phyloP scores from a whole-genome alignment of 106 monocot species.

The Triglochin maritima region DNA sequence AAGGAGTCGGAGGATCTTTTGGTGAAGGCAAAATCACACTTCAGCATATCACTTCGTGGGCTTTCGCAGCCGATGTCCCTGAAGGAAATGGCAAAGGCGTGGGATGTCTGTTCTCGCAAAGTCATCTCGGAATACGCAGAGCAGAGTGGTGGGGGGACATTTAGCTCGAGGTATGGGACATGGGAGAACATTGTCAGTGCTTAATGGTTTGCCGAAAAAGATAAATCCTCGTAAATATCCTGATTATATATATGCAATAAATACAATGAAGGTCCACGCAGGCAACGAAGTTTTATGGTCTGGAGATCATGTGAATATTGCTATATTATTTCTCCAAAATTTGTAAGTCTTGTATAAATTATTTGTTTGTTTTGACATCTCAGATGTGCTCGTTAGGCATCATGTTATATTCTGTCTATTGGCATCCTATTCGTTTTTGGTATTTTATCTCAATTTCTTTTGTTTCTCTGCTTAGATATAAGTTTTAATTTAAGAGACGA shows the following conservation, averaged over 20 bases:
- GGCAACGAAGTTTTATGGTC: too few species aligned
- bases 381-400: too few species aligned
- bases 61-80: constrained; percentile 55
- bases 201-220: not conserved
- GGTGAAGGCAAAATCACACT: constrained; percentile 43
- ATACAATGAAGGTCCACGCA: too few species aligned
- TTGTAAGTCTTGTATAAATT: too few species aligned
- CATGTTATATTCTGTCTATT: not conserved
- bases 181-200: constrained; percentile 40
- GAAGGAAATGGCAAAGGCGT: constrained; percentile 48
- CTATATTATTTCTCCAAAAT: too few species aligned
- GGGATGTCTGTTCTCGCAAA: constrained; percentile 50
- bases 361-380: too few species aligned
- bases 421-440: too few species aligned
- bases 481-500: too few species aligned
- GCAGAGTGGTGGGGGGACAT: constrained; percentile 54
- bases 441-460: too few species aligned
- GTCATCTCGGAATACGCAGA: constrained; percentile 59
- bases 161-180: constrained; percentile 48
- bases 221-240: not conserved
- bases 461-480: too few species aligned
- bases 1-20: constrained; percentile 50
- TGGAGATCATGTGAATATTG: too few species aligned
- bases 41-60: constrained; percentile 33
- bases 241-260: not conserved